A percentile compares a stretch with the other conserved stretches of the same genome.
phyloP scores from a whole-genome alignment of 768 basidiomycete genomes.

The Boletus sensibilis region DNA sequence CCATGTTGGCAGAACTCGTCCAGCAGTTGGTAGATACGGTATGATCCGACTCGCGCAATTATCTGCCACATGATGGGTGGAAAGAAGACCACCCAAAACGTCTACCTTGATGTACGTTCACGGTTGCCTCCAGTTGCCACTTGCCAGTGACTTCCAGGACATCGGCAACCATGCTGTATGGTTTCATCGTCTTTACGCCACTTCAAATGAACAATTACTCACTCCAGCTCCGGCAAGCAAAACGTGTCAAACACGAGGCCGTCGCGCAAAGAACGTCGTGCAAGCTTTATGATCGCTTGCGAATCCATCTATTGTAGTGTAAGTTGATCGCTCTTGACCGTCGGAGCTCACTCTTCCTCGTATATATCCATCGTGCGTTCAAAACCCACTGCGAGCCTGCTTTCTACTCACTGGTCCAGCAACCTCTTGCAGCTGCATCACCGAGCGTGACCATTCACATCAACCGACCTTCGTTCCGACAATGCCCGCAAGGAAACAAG shows the following conservation, averaged over 20 bases:
- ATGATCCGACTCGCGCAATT: neutral
- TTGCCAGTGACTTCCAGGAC: neutral
- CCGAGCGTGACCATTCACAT: conserved; percentile 12
- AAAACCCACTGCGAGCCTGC: conserved; percentile 6
- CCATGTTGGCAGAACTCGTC: neutral
- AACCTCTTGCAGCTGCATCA: conserved; percentile 8
- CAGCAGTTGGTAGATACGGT: neutral
- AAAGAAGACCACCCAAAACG: neutral
- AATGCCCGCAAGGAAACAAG: conserved; percentile 30
- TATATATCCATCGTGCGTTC: conserved; percentile 27
- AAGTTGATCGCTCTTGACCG: conserved; percentile 25
- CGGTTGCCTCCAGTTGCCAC: neutral
- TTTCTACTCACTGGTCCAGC: conserved; percentile 8
- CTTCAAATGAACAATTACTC: conserved; percentile 30
- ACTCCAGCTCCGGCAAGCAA: conserved; percentile 28
- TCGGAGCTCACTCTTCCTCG: conserved; percentile 23
- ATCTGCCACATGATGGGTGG: neutral
- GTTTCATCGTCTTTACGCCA: conserved; percentile 20
- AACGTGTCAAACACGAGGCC: conserved; percentile 37
- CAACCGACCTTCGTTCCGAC: conserved; percentile 17
- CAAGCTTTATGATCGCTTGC: conserved; percentile 25
- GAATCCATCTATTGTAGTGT: conserved; percentile 21
- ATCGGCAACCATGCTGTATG: conserved; percentile 3
- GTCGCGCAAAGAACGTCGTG: conserved; percentile 18
- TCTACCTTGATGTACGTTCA: neutral